Percentiles rank a stretch among this genome's conserved stretches.
phyloP scores from a whole-genome alignment of 345 rosid genomes.

The Syzygium grande region DNA sequence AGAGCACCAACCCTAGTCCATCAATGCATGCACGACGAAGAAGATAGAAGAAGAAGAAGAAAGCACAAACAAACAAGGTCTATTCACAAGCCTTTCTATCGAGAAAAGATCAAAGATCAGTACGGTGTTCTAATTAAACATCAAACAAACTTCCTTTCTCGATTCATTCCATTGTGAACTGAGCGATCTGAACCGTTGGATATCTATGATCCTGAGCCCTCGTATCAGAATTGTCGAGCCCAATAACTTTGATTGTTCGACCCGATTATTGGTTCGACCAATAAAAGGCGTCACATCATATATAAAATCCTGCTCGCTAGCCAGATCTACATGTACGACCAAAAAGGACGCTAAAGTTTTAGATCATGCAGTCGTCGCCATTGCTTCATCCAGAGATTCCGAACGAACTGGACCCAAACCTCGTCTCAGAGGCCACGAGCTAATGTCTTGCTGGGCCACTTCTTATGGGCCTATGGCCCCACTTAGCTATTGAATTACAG shows the following conservation, averaged over 20 bases:
- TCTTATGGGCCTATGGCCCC: not conserved
- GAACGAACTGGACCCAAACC: not conserved
- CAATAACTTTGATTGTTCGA: not conserved
- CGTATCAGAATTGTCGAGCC: not conserved
- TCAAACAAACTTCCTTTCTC: not conserved
- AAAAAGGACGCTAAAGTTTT: not conserved
- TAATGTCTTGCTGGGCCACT: not conserved
- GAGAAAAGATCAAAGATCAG: not conserved
- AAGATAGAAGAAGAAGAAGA: not conserved
- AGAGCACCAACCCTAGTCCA: not conserved
- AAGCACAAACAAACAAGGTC: not conserved
- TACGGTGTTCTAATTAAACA: no score
- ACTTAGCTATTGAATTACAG: not conserved
- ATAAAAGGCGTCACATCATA: not conserved
- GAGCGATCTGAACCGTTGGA: not conserved
- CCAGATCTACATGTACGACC: not conserved
- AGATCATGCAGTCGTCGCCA: not conserved
- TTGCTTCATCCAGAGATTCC: not conserved
- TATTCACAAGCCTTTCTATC: rapidly evolving
- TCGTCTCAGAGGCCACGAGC: not conserved
- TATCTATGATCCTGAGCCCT: not conserved
- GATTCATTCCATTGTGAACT: rapidly evolving
- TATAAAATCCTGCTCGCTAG: not conserved
- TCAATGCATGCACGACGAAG: not conserved
- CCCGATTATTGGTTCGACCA: not conserved